Evolutionary conservation across 495 filamentous ascomycete genomes (phyloP).

Genomic region (Cudoniella acicularis): DNA sequence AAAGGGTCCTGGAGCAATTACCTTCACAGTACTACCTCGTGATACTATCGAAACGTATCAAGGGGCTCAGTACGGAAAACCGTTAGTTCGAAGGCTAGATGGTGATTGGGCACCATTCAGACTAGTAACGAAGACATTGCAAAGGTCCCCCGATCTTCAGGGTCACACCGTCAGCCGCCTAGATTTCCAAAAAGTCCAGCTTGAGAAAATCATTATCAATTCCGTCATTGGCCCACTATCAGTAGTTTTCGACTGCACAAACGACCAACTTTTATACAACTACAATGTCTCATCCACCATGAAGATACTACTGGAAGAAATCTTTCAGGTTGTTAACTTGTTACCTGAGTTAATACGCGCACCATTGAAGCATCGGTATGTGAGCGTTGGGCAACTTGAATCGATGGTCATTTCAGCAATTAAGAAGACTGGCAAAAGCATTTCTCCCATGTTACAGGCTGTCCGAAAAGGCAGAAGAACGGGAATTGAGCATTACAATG

Average conservation of each 20-base stretch:
- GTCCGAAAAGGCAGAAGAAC: constrained; percentile 21
- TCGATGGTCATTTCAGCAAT: background rate
- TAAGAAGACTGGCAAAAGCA: constrained; percentile 3
- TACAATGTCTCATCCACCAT: constrained; percentile 58
- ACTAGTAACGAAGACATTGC: constrained; percentile 28
- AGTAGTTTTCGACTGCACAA: constrained; percentile 65
- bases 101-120: constrained; percentile 22
- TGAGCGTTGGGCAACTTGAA: constrained; percentile 9
- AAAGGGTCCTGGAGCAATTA: constrained; percentile 41
- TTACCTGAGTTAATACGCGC: constrained; percentile 54
- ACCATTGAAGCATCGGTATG: constrained; percentile 1
- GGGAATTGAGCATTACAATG: constrained; percentile 30
- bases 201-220: constrained; percentile 73
- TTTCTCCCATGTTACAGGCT: constrained; percentile 22
- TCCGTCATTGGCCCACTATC: constrained; percentile 76
- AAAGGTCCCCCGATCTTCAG: constrained; percentile 17
- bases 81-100: constrained; percentile 4
- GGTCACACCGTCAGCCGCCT: constrained; percentile 29
- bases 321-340: constrained; percentile 32
- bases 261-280: constrained; percentile 65
- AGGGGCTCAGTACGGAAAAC: background rate
- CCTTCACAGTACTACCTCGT: constrained; percentile 5
- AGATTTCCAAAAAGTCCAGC: constrained; percentile 37
- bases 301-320: constrained; percentile 56
- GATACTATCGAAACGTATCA: background rate